Percentiles rank a stretch among this genome's conserved stretches.
These are phyloP conservation scores for Vitellaria paradoxa DNA, from an alignment of 179 eudicot species.

Conservation along the genomic window DNA sequence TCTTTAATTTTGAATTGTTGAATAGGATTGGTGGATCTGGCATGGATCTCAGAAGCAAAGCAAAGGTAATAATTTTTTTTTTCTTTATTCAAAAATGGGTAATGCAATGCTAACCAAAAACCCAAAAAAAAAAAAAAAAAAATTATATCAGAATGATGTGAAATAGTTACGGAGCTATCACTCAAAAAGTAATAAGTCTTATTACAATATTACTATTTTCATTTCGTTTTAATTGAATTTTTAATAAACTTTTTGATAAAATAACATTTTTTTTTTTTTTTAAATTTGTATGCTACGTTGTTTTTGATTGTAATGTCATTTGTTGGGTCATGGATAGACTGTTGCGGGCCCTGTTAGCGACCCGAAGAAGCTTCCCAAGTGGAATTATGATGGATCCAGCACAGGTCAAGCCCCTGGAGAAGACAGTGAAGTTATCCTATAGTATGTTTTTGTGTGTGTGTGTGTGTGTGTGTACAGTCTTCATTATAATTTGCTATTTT, in stretches of 20 bases:
- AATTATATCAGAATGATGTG: too few relatives aligned
- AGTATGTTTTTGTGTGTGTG: constrained; percentile 26
- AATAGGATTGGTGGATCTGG: constrained; percentile 52
- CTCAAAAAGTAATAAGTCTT: too few relatives aligned
- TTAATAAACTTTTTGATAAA: too few relatives aligned
- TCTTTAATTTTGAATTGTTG: background rate
- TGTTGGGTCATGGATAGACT: constrained; percentile 25
- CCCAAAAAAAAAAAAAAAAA: too few relatives aligned
- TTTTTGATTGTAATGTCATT: background rate
- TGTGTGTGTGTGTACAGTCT: background rate
- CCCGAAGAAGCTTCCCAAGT: constrained; percentile 42
- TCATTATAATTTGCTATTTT: too few relatives aligned
- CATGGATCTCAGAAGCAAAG: constrained; percentile 50
- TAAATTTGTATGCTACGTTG: too few relatives aligned
- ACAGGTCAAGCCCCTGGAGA: constrained; percentile 62
- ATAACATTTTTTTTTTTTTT: too few relatives aligned
- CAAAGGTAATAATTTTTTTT: constrained; percentile 29
- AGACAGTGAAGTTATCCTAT: constrained; percentile 57
- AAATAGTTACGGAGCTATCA: too few relatives aligned
- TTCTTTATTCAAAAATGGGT: too few relatives aligned
- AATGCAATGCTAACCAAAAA: too few relatives aligned
- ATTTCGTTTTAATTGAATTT: too few relatives aligned
- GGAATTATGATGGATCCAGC: constrained; percentile 62
- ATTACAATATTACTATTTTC: too few relatives aligned
- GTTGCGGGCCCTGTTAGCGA: constrained; percentile 38